Evolutionary conservation across 805 yeast genomes (phyloP).

Genomic region (Kluyveromyces aestuarii): DNA sequence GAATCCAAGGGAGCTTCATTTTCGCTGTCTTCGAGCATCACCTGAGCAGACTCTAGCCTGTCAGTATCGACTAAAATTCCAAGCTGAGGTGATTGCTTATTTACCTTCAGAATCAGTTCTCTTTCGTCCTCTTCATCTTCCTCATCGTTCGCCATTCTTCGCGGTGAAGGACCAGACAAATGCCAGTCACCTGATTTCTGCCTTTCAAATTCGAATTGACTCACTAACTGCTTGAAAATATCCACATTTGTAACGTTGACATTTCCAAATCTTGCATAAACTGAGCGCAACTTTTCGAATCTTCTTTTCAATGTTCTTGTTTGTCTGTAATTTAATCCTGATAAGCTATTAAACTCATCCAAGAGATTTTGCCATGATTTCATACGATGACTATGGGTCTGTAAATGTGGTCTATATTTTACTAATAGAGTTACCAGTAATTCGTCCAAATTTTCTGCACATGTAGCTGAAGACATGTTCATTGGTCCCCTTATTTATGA

Average conservation of each 20-base stretch:
- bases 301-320: conserved; percentile 23
- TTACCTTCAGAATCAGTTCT: not conserved
- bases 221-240: conserved; percentile 1
- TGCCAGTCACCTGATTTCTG: not conserved
- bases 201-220: conserved; percentile 1
- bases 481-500: not conserved
- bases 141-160: not conserved
- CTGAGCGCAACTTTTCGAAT: conserved; percentile 16
- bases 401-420: conserved; percentile 21
- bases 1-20: conserved; percentile 7
- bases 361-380: conserved; percentile 22
- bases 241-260: conserved; percentile 1
- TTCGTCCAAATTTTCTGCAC: conserved; percentile 9
- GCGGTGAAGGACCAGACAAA: not conserved
- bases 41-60: not conserved
- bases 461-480: not conserved
- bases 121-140: not conserved
- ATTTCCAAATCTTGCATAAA: conserved; percentile 1
- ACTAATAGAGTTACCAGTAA: conserved; percentile 16
- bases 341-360: conserved; percentile 16
- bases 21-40: not conserved
- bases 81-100: not conserved
- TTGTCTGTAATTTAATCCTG: conserved; percentile 20
- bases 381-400: conserved; percentile 17
- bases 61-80: not conserved